These are phyloP conservation scores for Neurospora terricola DNA, from an alignment of 495 filamentous ascomycete genomes.

Conservation along the genomic window DNA sequence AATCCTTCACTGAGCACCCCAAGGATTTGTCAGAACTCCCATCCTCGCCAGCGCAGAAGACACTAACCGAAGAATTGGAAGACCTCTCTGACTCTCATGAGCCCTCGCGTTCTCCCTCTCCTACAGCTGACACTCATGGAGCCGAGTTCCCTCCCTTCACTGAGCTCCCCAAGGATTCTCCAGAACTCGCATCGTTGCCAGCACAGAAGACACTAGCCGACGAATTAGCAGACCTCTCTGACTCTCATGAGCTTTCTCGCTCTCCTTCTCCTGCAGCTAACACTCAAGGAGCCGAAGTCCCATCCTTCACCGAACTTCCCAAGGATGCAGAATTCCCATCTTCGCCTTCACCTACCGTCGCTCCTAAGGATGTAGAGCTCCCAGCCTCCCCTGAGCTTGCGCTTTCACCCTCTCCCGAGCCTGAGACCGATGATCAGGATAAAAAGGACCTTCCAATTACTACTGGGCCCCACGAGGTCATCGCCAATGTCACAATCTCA, in stretches of 20 bases:
- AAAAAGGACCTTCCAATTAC: background rate
- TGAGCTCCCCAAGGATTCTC: background rate
- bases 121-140: background rate
- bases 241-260: background rate
- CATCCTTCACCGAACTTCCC: background rate
- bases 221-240: background rate
- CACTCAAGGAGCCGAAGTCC: background rate
- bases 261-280: background rate
- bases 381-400: background rate
- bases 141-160: background rate
- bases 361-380: background rate
- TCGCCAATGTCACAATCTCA: background rate
- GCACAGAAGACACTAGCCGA: background rate
- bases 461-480: background rate
- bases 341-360: background rate
- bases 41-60: background rate
- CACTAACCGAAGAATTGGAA: background rate
- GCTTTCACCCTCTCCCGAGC: background rate
- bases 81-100: background rate
- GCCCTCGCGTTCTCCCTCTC: background rate
- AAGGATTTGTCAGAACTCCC: background rate
- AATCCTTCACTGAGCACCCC: background rate
- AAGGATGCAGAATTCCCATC: background rate
- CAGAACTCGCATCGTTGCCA: background rate
- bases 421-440: background rate